Conservation (phyloP, 345 rosid genomes). For the Sonneratia alba region DNA sequence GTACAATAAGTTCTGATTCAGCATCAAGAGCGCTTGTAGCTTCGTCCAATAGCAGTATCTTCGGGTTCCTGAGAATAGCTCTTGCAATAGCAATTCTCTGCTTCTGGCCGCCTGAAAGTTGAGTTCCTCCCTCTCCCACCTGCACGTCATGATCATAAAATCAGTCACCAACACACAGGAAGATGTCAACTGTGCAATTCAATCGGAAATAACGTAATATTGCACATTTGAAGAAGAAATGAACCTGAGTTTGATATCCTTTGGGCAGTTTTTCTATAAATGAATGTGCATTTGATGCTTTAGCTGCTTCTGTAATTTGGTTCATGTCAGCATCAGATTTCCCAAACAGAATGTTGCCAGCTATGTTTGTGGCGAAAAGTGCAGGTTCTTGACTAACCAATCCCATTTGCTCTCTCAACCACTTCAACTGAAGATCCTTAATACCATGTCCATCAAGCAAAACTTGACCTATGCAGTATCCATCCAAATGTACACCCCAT, state of each 20-base stretch:
- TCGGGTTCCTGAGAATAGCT: constrained; percentile 73
- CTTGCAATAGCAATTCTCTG: constrained; percentile 88
- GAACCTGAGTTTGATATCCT: constrained; percentile 67
- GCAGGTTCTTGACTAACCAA: constrained; percentile 91
- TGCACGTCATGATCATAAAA: constrained; percentile 12
- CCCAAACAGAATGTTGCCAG: constrained; percentile 56
- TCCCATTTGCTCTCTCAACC: constrained; percentile 86
- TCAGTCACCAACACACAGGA: not conserved
- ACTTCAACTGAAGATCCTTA: constrained; percentile 41
- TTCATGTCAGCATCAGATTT: constrained; percentile 45
- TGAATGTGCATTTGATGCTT: constrained; percentile 74
- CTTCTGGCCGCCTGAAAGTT: constrained; percentile 92
- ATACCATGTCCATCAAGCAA: constrained; percentile 61
- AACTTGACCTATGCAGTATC: constrained; percentile 33
- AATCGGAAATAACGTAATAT: not conserved
- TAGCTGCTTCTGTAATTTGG: constrained; percentile 55
- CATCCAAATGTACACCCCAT: not conserved
- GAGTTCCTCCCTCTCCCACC: constrained; percentile 96
- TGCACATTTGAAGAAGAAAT: not conserved
- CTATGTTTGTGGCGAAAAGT: constrained; percentile 65
- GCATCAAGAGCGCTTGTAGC: constrained; percentile 89
- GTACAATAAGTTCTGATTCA: constrained; percentile 69
- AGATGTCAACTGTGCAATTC: not conserved
- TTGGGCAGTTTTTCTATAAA: constrained; percentile 50
- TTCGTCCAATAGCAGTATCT: constrained; percentile 70